Base-by-base conservation (phyloP, 768 basidiomycete genomes). In the Fistulinella prunicolor region DNA sequence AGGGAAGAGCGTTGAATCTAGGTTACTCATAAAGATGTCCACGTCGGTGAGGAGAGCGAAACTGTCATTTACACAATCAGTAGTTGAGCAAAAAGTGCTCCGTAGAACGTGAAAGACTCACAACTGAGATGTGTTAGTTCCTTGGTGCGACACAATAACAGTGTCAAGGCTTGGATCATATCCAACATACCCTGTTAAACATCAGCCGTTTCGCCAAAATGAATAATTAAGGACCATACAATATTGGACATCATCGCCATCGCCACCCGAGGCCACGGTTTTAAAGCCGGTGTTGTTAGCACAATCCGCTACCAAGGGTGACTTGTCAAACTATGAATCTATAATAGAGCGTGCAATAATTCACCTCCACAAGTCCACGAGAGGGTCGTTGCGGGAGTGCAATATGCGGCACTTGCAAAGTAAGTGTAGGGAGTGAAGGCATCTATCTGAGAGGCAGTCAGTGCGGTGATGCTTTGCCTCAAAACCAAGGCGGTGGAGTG, bases 371-470 rank as follows among this genome's bases (percentile, higher is more conserved):
- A n/a, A n/a, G n/a, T n/a, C n/a, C n/a, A n/a, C n/a, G 67, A 64
- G 35, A 71, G 50, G 20, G 70, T 74, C 22, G 56, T 36, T 6
- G 67, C 51, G 0, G 76, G 61, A 7, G 51, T 28, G 49, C 81
- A 82, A 58, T 77, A 77, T 7, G 70, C 77, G 4, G 77, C 68
- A 29, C 71, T 69, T 0, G 81, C 75, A 54, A 74, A 81, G 53
- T 65, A 66, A 6, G 76, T 73, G 62, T 73, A 82, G 0, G 78
- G 70, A 28, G 56, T 70, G 63, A 71, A 81, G 3, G 62, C 22
- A 5, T 67, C 50, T 16, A 81, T 68, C 55, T 80, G 65, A 1
- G 72, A 37, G 6, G 64, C 43, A 10, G 68, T 63, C n/a, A n/a
- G n/a, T n/a, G n/a, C n/a, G n/a, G n/a, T n/a, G n/a, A n/a, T n/a